Conservation (phyloP, 1,284 basidiomycete genomes). For the Leccinum cinnamomeum region DNA sequence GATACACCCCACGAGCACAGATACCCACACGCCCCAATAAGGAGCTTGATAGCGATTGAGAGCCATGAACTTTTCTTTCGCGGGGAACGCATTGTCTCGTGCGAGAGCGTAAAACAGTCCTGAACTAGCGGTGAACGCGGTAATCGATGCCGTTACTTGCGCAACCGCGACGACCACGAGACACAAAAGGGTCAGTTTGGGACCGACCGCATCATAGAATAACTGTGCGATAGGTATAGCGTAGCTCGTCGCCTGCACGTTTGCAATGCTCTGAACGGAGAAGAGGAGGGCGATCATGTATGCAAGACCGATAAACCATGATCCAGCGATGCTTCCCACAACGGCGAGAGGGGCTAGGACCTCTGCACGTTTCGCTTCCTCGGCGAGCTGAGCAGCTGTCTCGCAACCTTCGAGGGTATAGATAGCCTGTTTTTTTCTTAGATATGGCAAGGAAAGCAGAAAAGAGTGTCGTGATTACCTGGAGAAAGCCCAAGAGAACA, state of each 20-base stretch:
- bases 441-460: background rate
- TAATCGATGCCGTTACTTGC: slow-evolving; percentile 58
- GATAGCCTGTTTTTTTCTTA: slow-evolving; percentile 42
- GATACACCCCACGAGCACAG: slow-evolving; percentile 52
- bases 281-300: slow-evolving; percentile 64
- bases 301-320: slow-evolving; percentile 58
- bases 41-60: slow-evolving; percentile 57
- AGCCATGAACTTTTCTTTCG: slow-evolving; percentile 46
- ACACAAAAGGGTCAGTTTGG: slow-evolving; percentile 50
- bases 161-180: slow-evolving; percentile 50
- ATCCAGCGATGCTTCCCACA: slow-evolving; percentile 56
- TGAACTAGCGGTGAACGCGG: slow-evolving; percentile 61
- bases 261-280: slow-evolving; percentile 53
- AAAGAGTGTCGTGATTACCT: slow-evolving; percentile 25
- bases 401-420: slow-evolving; percentile 65
- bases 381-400: slow-evolving; percentile 62
- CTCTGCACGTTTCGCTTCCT: slow-evolving; percentile 58
- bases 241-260: slow-evolving; percentile 48
- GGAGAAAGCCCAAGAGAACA: slow-evolving; percentile 46
- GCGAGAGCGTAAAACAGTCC: slow-evolving; percentile 58
- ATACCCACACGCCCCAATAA: slow-evolving; percentile 56
- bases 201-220: slow-evolving; percentile 55
- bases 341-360: slow-evolving; percentile 57
- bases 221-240: slow-evolving; percentile 61
- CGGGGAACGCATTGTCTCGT: slow-evolving; percentile 52